phyloP scores from a whole-genome alignment of 805 yeast genomes.

The Metschnikowia borealis region DNA sequence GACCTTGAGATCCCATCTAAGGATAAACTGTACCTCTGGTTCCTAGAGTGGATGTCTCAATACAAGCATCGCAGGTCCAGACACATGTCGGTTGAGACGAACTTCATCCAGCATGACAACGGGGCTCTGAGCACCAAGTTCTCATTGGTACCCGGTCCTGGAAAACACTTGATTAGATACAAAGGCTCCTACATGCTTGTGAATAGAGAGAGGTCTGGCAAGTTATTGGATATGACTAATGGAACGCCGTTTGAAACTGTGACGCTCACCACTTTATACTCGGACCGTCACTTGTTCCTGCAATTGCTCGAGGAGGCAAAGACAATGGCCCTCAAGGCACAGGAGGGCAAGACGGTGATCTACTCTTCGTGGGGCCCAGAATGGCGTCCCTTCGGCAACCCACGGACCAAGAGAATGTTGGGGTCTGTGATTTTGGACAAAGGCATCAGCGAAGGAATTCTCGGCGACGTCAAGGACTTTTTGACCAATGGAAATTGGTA shows the following conservation, averaged over 20 bases:
- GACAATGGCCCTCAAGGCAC: conserved; percentile 68
- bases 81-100: conserved; percentile 87
- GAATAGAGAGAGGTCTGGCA: conserved; percentile 85
- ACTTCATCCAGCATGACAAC: conserved; percentile 82
- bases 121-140: conserved; percentile 87
- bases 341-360: conserved; percentile 91
- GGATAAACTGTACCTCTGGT: conserved; percentile 93
- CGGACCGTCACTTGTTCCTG: conserved; percentile 68
- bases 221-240: conserved; percentile 79
- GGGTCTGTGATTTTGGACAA: conserved; percentile 83
- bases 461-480: conserved; percentile 76
- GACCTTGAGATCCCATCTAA: conserved; percentile 91
- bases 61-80: conserved; percentile 71
- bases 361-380: conserved; percentile 97
- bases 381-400: conserved; percentile 97
- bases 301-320: conserved; percentile 82
- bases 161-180: conserved; percentile 82
- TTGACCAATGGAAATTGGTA: conserved; percentile 84
- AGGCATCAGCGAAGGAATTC: conserved; percentile 62
- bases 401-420: conserved; percentile 77
- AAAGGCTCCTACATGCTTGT: conserved; percentile 85
- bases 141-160: conserved; percentile 95
- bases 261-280: conserved; percentile 83
- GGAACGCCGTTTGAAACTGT: conserved; percentile 97
- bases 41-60: conserved; percentile 91